A percentile compares a stretch with the other conserved stretches of the same genome.
These are phyloP conservation scores for Wickerhamomyces silvicola DNA, from an alignment of 805 yeast species.

Conservation along the genomic window DNA sequence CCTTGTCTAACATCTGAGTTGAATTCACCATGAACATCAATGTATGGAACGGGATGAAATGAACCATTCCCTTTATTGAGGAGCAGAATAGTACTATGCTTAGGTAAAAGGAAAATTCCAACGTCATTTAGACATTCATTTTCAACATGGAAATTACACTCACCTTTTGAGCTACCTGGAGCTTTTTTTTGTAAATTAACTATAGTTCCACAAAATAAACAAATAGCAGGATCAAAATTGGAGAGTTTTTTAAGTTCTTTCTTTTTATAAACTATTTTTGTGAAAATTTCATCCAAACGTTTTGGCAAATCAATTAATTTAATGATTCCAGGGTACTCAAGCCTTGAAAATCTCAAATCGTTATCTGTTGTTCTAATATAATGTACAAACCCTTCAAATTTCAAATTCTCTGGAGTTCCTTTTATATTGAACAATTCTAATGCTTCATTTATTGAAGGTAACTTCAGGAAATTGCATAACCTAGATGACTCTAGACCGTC, in stretches of 20 bases:
- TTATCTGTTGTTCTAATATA: slow-evolving; percentile 18
- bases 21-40: slow-evolving; percentile 81
- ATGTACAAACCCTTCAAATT: slow-evolving; percentile 11
- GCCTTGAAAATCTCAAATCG: slow-evolving; percentile 12
- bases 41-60: slow-evolving; percentile 75
- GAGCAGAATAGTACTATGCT: slow-evolving; percentile 56
- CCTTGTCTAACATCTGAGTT: slow-evolving; percentile 68
- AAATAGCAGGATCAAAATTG: slow-evolving; percentile 70
- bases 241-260: slow-evolving; percentile 33
- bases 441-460: slow-evolving; percentile 32
- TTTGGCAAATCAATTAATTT: slow-evolving; percentile 58
- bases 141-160: slow-evolving; percentile 67
- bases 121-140: slow-evolving; percentile 58
- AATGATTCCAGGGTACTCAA: slow-evolving; percentile 65
- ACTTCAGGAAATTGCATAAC: slow-evolving; percentile 41
- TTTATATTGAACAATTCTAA: slow-evolving; percentile 8
- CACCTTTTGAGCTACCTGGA: slow-evolving; percentile 55
- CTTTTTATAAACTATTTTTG: slow-evolving; percentile 44
- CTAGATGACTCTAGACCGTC: slow-evolving; percentile 45
- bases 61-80: slow-evolving; percentile 76
- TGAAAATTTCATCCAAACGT: slow-evolving; percentile 62
- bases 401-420: slow-evolving; percentile 21
- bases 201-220: slow-evolving; percentile 72
- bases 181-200: slow-evolving; percentile 61
- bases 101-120: slow-evolving; percentile 71